Evolutionary conservation across 495 filamentous ascomycete species (phyloP), one percentile per base, ranked within the genome.

Genomic region (Penicillium canariense): DNA sequence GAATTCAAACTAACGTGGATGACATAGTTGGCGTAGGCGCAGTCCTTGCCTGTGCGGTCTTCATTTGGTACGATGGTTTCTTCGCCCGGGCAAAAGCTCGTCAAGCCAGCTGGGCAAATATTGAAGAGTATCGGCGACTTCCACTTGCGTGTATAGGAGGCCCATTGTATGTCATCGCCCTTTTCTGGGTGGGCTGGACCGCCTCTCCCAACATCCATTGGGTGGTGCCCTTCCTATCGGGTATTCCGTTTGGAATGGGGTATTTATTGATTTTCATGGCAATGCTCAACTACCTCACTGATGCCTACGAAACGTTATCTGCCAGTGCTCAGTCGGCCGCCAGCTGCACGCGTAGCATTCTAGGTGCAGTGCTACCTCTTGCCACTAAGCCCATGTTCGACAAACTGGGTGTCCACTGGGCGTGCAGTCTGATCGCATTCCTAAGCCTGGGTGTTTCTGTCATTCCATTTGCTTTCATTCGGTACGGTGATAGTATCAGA

Each of bases 221-320:
- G 72, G 69, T 71, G 10, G 64, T 71, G 1, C 72, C 72, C 7
- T 68, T 73, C 58, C 50, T 69, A 1, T 71, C 69, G 5, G 70
- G 72, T 3, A 65, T 73, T 27, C 61, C 67, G 6, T 76, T 74
- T 42, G 73, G 73, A 28, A 66, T 72, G 50, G 73, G 71, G 10
- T 68, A 73, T 26, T 59, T 72, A 22, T 52, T 72, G 20, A 77
- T 77, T 25, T 78, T 77, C 62, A 74, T 76, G 73, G 72, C 72
- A 3, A 71, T 77, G 58, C 52, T 73, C 15, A 78, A 77, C 61
- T 78, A 77, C 49, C 63, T 78, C 23, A 71, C 71, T 12, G 75
- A 79, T 46, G 72, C 74, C 20, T 79, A 79, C 39, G 70, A 71
- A 36, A 72, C 65, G 0, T 63, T 70, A 20, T 73, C 76, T 5